These are phyloP conservation scores for Aspergillus ochraceus DNA, from an alignment of 2,329 filamentous ascomycete genomes.

Conservation along the genomic window DNA sequence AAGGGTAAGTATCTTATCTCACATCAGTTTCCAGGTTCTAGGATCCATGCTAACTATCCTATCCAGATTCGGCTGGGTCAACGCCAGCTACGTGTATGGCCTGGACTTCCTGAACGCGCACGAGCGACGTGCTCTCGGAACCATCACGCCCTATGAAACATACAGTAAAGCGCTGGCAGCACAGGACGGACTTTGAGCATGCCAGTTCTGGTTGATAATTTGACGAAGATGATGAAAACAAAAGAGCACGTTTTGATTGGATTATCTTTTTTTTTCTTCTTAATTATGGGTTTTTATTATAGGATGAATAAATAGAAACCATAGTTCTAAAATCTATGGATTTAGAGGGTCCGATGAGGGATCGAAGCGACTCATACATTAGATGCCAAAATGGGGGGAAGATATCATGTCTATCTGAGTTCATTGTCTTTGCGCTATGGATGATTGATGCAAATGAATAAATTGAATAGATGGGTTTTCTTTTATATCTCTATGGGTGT, in stretches of 20 bases:
- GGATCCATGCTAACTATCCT: background rate
- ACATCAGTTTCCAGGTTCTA: too few species aligned
- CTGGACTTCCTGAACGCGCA: constrained; percentile 85
- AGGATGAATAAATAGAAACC: background rate
- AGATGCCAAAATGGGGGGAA: background rate
- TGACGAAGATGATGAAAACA: background rate
- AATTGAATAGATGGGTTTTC: background rate
- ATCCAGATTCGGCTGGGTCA: constrained; percentile 93
- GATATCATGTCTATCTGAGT: background rate
- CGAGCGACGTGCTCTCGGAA: constrained; percentile 83
- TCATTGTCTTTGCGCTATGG: background rate
- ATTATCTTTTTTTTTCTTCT: too few species aligned
- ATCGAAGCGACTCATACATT: too few species aligned
- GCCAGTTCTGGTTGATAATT: background rate
- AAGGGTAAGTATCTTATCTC: too few species aligned
- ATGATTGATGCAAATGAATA: background rate
- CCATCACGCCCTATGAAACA: constrained; percentile 81
- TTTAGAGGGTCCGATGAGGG: background rate
- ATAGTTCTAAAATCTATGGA: background rate
- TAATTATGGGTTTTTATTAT: background rate
- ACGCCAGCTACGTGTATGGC: constrained; percentile 94
- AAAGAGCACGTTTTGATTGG: background rate
- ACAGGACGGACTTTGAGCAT: constrained; percentile 18
- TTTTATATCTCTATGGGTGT: too few species aligned
- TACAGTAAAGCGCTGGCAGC: constrained; percentile 66